Conservation (phyloP, 2,329 filamentous ascomycete species). For the Diaporthe sp. region DNA sequence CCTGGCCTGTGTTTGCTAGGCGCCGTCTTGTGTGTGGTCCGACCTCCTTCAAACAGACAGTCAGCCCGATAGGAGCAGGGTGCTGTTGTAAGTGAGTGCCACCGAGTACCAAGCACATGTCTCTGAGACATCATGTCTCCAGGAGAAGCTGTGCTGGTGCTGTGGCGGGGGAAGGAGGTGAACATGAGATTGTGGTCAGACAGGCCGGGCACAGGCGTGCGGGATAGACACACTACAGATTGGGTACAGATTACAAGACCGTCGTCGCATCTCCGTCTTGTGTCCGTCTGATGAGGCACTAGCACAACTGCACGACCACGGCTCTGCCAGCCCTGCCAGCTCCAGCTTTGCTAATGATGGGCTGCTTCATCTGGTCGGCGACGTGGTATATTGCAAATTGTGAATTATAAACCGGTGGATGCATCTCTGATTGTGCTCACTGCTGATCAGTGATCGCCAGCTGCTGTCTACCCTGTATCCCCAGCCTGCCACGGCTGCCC, state of each 20-base stretch:
- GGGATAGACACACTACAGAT: constrained; percentile 13
- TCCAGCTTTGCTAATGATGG: not conserved
- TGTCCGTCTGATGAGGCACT: constrained; percentile 9
- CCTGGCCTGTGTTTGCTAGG: constrained; percentile 18
- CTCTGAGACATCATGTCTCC: constrained; percentile 22
- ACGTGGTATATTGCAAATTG: constrained; percentile 17
- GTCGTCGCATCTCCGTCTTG: constrained; percentile 13
- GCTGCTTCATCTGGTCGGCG: not conserved
- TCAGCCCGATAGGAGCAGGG: not conserved
- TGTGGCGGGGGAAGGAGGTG: constrained; percentile 14
- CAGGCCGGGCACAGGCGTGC: constrained; percentile 6
- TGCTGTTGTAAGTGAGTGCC: no score
- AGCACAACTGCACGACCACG: not conserved
- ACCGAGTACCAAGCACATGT: constrained; percentile 17
- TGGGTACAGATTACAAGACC: not conserved
- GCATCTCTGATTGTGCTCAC: constrained; percentile 25
- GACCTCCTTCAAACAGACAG: constrained; percentile 8
- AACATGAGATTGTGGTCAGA: constrained; percentile 36
- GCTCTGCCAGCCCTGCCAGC: not conserved
- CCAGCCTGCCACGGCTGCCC: constrained; percentile 16
- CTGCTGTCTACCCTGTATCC: not conserved
- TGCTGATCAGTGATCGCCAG: constrained; percentile 21
- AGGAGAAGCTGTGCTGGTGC: constrained; percentile 15
- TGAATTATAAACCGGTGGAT: constrained; percentile 19
- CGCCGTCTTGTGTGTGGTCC: not conserved